phyloP scores from a whole-genome alignment of 2,329 filamentous ascomycete genomes.

The Didymella sp. region DNA sequence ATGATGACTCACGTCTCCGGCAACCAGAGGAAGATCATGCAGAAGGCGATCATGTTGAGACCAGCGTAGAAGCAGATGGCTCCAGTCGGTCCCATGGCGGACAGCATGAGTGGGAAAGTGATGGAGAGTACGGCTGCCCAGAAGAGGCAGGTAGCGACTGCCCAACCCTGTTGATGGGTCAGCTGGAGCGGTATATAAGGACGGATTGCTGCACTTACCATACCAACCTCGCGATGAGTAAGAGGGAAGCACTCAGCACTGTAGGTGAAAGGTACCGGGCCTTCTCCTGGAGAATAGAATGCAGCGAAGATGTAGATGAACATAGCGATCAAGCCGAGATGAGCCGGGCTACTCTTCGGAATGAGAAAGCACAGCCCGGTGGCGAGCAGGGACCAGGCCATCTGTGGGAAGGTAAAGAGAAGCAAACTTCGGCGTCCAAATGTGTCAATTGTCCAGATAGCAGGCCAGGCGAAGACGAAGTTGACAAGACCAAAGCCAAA shows the following conservation, averaged over 20 bases:
- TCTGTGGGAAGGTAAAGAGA: constrained; percentile 57
- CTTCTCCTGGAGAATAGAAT: constrained; percentile 50
- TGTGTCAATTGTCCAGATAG: constrained; percentile 78
- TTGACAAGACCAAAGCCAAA: constrained; percentile 24
- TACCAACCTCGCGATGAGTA: constrained; percentile 62
- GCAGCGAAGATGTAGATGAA: constrained; percentile 64
- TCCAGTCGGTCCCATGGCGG: constrained; percentile 58
- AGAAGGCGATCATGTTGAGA: constrained; percentile 66
- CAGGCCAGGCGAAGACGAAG: constrained; percentile 56
- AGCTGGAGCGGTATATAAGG: not conserved
- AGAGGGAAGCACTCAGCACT: constrained; percentile 63
- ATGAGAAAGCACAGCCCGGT: constrained; percentile 55
- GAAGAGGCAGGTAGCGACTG: constrained; percentile 70
- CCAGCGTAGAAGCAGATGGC: constrained; percentile 68
- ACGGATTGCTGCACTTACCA: constrained; percentile 21
- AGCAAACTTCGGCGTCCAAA: constrained; percentile 79
- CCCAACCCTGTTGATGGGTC: constrained; percentile 51
- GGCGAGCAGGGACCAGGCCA: constrained; percentile 72
- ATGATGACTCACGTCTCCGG: constrained; percentile 17
- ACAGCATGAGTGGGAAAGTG: constrained; percentile 66
- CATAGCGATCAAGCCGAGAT: constrained; percentile 57
- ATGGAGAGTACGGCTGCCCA: constrained; percentile 66
- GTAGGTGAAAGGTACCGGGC: constrained; percentile 20
- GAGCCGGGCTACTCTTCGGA: constrained; percentile 38
- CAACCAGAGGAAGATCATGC: constrained; percentile 59